These are phyloP conservation scores for Apostasia shenzhenica DNA, from an alignment of 106 monocot species.

Conservation along the genomic window DNA sequence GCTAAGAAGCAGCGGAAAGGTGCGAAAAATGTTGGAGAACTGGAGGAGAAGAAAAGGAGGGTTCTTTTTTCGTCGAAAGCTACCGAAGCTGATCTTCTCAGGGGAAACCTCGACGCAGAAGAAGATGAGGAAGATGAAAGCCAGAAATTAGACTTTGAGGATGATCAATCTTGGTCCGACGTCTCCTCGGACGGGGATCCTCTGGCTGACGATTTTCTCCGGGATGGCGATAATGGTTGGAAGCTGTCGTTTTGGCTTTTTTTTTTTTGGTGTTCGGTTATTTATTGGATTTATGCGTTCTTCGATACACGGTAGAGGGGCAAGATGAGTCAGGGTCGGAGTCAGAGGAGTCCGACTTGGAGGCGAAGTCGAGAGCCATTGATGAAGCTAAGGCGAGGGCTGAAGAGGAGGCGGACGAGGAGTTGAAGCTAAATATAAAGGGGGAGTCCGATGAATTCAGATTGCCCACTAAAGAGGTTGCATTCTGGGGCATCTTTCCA, in stretches of 20 bases:
- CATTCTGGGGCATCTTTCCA: neutral
- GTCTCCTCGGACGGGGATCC: slow-evolving; percentile 60
- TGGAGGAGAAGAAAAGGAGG: slow-evolving; percentile 14
- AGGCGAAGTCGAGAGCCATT: slow-evolving; percentile 57
- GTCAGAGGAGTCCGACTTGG: slow-evolving; percentile 71
- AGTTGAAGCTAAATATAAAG: slow-evolving; percentile 70
- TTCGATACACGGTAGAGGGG: slow-evolving; percentile 16
- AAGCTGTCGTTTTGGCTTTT: neutral
- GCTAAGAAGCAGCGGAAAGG: slow-evolving; percentile 3
- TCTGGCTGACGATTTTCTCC: slow-evolving; percentile 67
- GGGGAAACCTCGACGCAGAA: neutral
- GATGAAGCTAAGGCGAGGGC: slow-evolving; percentile 54
- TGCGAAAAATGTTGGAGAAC: slow-evolving; percentile 1
- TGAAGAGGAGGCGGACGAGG: slow-evolving; percentile 58
- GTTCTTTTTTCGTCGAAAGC: neutral
- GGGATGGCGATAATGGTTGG: slow-evolving; percentile 41
- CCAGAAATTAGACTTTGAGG: neutral
- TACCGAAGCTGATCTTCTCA: neutral
- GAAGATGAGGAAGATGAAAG: slow-evolving; percentile 8
- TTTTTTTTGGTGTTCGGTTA: neutral
- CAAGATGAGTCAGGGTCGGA: slow-evolving; percentile 28
- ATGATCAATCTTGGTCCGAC: slow-evolving; percentile 24
- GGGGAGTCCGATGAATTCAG: slow-evolving; percentile 82
- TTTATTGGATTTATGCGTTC: neutral
- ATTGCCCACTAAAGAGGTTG: slow-evolving; percentile 83